A percentile compares a stretch with the other conserved stretches of the same genome.
Evolutionary conservation across 2,329 filamentous ascomycete species (phyloP).

Genomic region (Phoma herbarum): DNA sequence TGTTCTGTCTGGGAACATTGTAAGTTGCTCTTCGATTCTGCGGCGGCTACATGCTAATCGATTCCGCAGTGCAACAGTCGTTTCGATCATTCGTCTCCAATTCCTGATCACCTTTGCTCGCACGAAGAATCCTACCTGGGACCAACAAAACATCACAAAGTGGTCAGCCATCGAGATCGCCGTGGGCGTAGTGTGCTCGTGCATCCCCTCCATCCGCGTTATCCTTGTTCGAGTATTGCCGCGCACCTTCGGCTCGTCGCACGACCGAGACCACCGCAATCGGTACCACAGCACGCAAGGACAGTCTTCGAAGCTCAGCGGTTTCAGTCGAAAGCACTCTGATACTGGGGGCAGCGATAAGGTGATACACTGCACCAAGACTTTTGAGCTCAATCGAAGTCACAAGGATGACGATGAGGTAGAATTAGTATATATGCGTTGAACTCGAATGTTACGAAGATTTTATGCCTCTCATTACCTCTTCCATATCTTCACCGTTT

Average conservation of each 20-base stretch:
- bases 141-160: not conserved
- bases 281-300: not conserved
- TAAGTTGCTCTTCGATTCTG: not conserved
- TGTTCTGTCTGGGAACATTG: slow-evolving; percentile 6
- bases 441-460: not conserved
- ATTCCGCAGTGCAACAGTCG: not conserved
- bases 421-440: not conserved
- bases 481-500: no score
- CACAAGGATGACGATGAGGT: not conserved
- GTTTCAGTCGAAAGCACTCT: not conserved
- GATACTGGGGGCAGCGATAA: not conserved
- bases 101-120: not conserved
- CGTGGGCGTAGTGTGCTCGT: slow-evolving; percentile 51
- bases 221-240: not conserved
- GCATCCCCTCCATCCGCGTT: slow-evolving; percentile 51
- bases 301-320: not conserved
- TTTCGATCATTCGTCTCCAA: not conserved
- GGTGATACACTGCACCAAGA: not conserved
- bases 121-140: not conserved
- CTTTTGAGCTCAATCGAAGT: not conserved
- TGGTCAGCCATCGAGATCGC: slow-evolving; percentile 14
- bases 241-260: not conserved
- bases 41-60: not conserved
- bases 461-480: no score
- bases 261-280: not conserved